Percentiles rank a stretch among this genome's conserved stretches.
phyloP scores from a whole-genome alignment of 2,329 filamentous ascomycete species.

The Cryphonectria japonica region DNA sequence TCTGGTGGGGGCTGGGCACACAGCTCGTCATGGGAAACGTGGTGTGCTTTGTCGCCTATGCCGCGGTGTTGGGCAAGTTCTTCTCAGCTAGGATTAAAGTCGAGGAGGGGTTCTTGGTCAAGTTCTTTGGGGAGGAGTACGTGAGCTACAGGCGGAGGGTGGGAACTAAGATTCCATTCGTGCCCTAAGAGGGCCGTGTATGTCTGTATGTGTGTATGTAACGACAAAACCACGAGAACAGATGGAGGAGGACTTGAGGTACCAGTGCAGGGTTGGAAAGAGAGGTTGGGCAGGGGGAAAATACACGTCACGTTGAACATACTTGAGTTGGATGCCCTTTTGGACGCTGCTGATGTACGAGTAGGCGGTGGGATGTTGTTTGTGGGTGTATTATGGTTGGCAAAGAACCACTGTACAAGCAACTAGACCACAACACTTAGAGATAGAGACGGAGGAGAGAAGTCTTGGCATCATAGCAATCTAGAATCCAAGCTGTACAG shows the following conservation, averaged over 20 bases:
- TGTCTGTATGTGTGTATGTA: conserved; percentile 1
- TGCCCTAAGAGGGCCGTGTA: conserved; percentile 40
- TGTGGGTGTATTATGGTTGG: not conserved
- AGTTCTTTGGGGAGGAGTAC: conserved; percentile 87
- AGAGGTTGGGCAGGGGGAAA: not conserved
- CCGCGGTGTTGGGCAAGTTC: conserved; percentile 80
- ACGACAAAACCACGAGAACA: not conserved
- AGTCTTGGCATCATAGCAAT: not conserved
- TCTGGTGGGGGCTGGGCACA: conserved; percentile 96
- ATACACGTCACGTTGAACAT: not conserved
- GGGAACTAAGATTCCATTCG: conserved; percentile 80
- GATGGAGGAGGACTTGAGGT: not conserved
- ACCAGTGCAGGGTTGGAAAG: not conserved
- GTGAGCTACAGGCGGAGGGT: conserved; percentile 71
- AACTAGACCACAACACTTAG: not conserved
- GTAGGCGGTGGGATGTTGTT: not conserved
- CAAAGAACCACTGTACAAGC: not conserved
- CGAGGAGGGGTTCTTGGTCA: conserved; percentile 77
- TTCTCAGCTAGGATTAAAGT: conserved; percentile 74
- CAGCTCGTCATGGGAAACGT: conserved; percentile 88
- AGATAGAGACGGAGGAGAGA: not conserved
- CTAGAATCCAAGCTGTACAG: not conserved
- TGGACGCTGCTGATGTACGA: not conserved
- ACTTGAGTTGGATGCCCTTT: not conserved
- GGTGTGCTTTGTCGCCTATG: conserved; percentile 76